Base-by-base conservation (phyloP, 345 rosid species). In the Geranium rotundifolium region DNA sequence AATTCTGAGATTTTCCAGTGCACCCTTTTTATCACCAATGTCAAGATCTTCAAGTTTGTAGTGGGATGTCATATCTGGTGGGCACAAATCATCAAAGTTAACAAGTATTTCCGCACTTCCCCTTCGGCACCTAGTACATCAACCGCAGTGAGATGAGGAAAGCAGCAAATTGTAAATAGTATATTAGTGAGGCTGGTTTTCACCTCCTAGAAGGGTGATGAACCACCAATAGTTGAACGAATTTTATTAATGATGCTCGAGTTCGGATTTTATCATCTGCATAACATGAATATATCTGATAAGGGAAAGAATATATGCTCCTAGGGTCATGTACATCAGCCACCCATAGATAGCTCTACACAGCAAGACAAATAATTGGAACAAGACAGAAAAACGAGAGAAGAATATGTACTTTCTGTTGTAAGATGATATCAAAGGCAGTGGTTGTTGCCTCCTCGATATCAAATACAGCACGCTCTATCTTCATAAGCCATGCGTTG, bases 201-300 rank as follows among this genome's bases (percentile, higher is more conserved):
- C 74, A 93, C 99, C 88, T 81, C 82, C 66, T 81, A 19, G 99
- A 93, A 68, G 99, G 99, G 81, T 88, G 99, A 75, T 90, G 99
- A 29, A 81, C 89, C 64, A 77, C 96, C 75, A 93, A 67, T 73
- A 93, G 89, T 77, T 93, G 97, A 60, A 90, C 82, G 71, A 85
- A 93, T 77, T 75, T 86, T 50, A 86, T 80, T 17, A 93, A 80
- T 59, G 97, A 81, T 73, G 80, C 79, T 57, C 89, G 71, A 49
- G 92, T 88, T 79, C 88, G 50, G 83, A 71, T 77, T 82, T 86
- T 76, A 90, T 84, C 95, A 82, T 90, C 97, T 90, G 85, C 61
- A 62, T 29, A 64, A 37, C 55, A 65, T 34, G 19, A 52, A 60
- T 39, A 61, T 19, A 34, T 17, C 12, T 56, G 54, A 60, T 52